These are phyloP conservation scores for Przewalskia tangutica DNA, from an alignment of 257 asterid species.

Conservation along the genomic window DNA sequence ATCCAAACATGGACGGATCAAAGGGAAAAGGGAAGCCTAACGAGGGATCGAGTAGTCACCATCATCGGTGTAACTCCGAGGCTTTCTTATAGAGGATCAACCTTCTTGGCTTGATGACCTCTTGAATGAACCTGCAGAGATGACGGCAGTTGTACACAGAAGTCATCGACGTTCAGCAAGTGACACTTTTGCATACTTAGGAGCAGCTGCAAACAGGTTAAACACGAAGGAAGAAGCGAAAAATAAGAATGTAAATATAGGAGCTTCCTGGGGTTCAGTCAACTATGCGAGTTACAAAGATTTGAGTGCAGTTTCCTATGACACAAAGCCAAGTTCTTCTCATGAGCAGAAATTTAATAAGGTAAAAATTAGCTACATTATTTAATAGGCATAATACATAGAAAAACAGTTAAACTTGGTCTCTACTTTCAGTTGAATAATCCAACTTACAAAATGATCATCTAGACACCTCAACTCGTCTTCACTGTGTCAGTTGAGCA, in stretches of 20 bases:
- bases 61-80: constrained; percentile 56
- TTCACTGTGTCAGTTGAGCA: too few species aligned
- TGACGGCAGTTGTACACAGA: constrained; percentile 12
- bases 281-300: constrained; percentile 9
- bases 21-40: constrained; percentile 6
- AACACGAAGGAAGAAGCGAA: constrained; percentile 18
- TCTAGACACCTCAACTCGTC: too few species aligned
- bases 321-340: constrained; percentile 10
- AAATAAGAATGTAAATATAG: constrained; percentile 6
- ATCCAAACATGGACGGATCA: constrained; percentile 13
- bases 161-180: constrained; percentile 67
- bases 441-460: too few species aligned
- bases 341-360: constrained; percentile 18
- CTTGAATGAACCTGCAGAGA: constrained; percentile 35
- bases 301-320: constrained; percentile 10
- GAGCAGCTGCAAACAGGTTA: constrained; percentile 20
- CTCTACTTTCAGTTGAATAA: too few species aligned
- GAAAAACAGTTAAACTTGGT: too few species aligned
- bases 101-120: constrained; percentile 87
- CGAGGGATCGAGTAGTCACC: constrained; percentile 18
- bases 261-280: constrained; percentile 9
- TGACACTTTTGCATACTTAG: constrained; percentile 50
- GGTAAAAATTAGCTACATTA: not conserved
- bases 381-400: not conserved
- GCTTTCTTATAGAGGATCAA: constrained; percentile 53